Percentiles rank a stretch among this genome's conserved stretches.
Evolutionary conservation across 2,329 filamentous ascomycete species (phyloP).

Genomic region (Botrytis pseudocinerea): DNA sequence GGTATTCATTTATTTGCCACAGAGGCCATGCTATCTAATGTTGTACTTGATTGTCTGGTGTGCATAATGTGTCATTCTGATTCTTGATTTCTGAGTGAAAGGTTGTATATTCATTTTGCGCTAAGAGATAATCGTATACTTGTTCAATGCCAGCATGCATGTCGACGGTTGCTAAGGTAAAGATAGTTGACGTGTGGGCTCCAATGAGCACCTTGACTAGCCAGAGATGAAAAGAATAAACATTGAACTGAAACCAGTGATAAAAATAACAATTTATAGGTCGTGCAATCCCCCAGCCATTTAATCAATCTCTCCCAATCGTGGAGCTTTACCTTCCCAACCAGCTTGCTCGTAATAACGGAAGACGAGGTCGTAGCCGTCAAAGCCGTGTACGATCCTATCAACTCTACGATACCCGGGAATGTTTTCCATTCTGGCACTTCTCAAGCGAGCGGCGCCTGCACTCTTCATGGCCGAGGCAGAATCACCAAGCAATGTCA

Average conservation of each 20-base stretch:
- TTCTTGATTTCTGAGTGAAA: not conserved
- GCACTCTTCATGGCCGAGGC: slow-evolving; percentile 43
- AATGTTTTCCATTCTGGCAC: slow-evolving; percentile 65
- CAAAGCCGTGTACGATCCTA: slow-evolving; percentile 93
- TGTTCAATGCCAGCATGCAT: not conserved
- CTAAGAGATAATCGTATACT: not conserved
- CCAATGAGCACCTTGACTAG: not conserved
- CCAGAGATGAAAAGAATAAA: slow-evolving; percentile 10
- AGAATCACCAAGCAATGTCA: slow-evolving; percentile 42
- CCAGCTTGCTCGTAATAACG: slow-evolving; percentile 92
- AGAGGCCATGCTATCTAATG: not conserved
- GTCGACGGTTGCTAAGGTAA: not conserved
- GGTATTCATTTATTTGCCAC: slow-evolving; percentile 1
- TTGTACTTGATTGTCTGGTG: not conserved
- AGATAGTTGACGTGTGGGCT: not conserved
- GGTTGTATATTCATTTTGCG: not conserved
- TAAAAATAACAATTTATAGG: not conserved
- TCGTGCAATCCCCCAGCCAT: slow-evolving; percentile 2
- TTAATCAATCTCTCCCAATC: slow-evolving; percentile 39
- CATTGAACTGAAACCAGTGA: slow-evolving; percentile 5
- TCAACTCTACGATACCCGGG: slow-evolving; percentile 86
- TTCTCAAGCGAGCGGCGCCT: slow-evolving; percentile 47
- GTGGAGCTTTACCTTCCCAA: slow-evolving; percentile 50
- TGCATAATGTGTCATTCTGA: slow-evolving; percentile 21
- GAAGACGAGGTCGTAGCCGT: slow-evolving; percentile 96